A percentile compares a stretch with the other conserved stretches of the same genome.
phyloP scores from a whole-genome alignment of 2,329 filamentous ascomycete genomes.

The Neonectria ditissima region DNA sequence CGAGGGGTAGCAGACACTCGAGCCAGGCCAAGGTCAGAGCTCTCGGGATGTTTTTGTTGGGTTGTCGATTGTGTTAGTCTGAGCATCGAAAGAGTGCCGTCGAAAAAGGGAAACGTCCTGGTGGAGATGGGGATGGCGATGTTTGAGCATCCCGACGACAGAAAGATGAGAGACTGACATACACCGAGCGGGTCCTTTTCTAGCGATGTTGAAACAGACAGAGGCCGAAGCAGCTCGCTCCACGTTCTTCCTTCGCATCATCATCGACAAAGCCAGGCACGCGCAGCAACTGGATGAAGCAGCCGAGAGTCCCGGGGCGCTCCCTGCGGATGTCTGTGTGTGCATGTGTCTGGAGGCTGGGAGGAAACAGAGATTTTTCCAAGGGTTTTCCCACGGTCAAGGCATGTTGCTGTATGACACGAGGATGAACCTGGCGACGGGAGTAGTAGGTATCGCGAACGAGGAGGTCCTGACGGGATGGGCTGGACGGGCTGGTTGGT shows the following conservation, averaged over 20 bases:
- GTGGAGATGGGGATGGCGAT: neutral
- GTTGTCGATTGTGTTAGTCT: neutral
- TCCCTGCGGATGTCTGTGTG: slow-evolving; percentile 8
- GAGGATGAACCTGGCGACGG: neutral
- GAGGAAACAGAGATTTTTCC: neutral
- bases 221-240: slow-evolving; percentile 4
- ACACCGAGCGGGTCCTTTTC: neutral
- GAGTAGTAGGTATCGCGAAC: too few species aligned
- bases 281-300: slow-evolving; percentile 25
- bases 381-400: neutral
- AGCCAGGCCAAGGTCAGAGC: slow-evolving; percentile 36
- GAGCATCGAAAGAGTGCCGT: too few species aligned
- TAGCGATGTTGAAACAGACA: slow-evolving; percentile 22
- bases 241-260: slow-evolving; percentile 11
- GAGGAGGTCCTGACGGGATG: too few species aligned
- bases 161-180: neutral
- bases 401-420: neutral
- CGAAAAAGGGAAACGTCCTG: neutral
- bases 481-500: neutral
- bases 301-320: slow-evolving; percentile 11
- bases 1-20: slow-evolving; percentile 13
- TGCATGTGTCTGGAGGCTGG: neutral
- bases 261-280: slow-evolving; percentile 25
- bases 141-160: neutral
- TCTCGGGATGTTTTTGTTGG: slow-evolving; percentile 29